A percentile compares a stretch with the other conserved stretches of the same genome.
phyloP scores from a whole-genome alignment of 2,329 filamentous ascomycete genomes.

The Penicillium sp. region DNA sequence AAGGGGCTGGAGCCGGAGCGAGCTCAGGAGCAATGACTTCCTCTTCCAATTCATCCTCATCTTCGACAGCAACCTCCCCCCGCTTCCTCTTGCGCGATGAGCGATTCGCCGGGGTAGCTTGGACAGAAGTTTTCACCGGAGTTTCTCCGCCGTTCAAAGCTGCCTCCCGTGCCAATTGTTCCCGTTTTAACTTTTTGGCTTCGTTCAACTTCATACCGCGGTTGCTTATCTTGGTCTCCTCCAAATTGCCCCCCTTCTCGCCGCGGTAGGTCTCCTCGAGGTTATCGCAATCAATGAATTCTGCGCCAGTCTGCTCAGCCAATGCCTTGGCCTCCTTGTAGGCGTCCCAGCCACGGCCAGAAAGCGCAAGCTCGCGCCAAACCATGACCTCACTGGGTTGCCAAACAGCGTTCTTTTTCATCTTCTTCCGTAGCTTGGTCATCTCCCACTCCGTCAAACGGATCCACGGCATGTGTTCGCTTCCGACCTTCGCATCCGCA shows the following conservation, averaged over 20 bases:
- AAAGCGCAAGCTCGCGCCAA: constrained; percentile 59
- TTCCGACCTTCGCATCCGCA: constrained; percentile 58
- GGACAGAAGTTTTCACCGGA: constrained; percentile 9
- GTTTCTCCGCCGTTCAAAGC: constrained; percentile 37
- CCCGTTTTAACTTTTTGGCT: constrained; percentile 61
- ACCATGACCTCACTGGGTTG: constrained; percentile 67
- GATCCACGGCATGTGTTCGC: constrained; percentile 62
- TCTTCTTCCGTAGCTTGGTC: constrained; percentile 64
- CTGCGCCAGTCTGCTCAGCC: constrained; percentile 51
- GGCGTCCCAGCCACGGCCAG: constrained; percentile 55
- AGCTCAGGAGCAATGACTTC: neutral
- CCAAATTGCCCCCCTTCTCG: constrained; percentile 40
- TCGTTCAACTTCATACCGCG: constrained; percentile 61
- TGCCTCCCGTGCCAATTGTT: constrained; percentile 49
- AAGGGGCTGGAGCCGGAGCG: neutral
- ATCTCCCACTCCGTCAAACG: constrained; percentile 66
- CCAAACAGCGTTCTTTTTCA: constrained; percentile 72
- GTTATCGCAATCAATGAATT: constrained; percentile 58
- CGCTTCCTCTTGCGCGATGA: constrained; percentile 54
- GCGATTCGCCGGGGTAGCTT: constrained; percentile 22
- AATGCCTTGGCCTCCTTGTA: constrained; percentile 51
- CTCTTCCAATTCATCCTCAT: constrained; percentile 21
- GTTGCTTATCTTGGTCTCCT: constrained; percentile 55
- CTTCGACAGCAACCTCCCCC: constrained; percentile 45
- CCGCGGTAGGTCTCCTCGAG: constrained; percentile 41